Percentiles rank a stretch among this genome's conserved stretches.
phyloP scores from a whole-genome alignment of 345 rosid species.

The Citrus australasica region DNA sequence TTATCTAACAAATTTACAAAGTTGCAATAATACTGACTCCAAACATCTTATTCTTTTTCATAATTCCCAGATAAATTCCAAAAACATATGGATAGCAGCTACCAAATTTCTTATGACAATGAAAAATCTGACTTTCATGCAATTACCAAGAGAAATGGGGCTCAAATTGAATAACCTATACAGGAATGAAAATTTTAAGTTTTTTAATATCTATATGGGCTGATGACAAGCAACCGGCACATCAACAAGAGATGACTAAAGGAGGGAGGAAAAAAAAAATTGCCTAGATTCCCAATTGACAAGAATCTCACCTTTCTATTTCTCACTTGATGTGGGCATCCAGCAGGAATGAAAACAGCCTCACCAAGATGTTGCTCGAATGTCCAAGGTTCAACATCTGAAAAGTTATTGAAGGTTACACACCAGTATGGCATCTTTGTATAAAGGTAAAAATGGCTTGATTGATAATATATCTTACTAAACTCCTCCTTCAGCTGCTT shows the following conservation, averaged over 20 bases:
- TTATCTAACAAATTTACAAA: background rate
- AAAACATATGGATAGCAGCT: background rate
- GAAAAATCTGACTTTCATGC: background rate
- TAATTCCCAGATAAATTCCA: background rate
- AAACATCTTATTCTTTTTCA: background rate
- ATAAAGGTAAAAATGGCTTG: background rate
- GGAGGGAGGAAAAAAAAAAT: background rate
- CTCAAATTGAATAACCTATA: background rate
- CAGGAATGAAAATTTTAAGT: background rate
- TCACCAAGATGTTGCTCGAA: conserved; percentile 58
- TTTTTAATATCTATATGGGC: background rate
- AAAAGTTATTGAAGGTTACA: conserved; percentile 9
- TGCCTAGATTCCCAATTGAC: background rate
- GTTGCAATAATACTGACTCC: background rate
- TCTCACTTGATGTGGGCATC: conserved; percentile 68
- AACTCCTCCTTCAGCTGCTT: conserved; percentile 59
- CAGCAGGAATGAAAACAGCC: conserved; percentile 61
- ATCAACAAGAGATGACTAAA: background rate
- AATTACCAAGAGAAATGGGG: background rate
- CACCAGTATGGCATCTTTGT: background rate
- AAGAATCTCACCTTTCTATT: conserved; percentile 40
- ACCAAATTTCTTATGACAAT: background rate
- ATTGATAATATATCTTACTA: conserved; percentile 26
- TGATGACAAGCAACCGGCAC: conserved; percentile 4
- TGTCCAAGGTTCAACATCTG: conserved; percentile 65